A percentile compares a stretch with the other conserved stretches of the same genome.
Conservation (phyloP, 1,139 yeast species). For the Hanseniaspora sp. region DNA sequence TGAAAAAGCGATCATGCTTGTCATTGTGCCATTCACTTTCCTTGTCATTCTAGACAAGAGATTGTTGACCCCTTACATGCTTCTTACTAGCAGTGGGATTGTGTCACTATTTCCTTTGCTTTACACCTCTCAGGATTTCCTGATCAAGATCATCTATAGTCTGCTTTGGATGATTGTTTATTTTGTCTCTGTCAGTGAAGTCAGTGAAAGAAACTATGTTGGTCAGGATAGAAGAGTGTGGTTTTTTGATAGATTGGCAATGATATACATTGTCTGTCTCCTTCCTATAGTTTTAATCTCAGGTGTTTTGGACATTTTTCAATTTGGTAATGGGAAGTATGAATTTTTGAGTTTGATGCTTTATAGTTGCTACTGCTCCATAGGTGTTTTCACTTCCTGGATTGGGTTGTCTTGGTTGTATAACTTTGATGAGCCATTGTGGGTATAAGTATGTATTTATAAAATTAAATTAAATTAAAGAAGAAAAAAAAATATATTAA, state of each 20-base stretch:
- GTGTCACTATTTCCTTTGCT: constrained; percentile 81
- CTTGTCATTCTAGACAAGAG: constrained; percentile 63
- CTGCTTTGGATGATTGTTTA: constrained; percentile 77
- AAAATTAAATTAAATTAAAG: no score
- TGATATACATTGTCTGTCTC: constrained; percentile 57
- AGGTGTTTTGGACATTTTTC: constrained; percentile 47
- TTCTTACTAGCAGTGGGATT: constrained; percentile 69
- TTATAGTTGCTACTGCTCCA: constrained; percentile 72
- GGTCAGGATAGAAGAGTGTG: constrained; percentile 40
- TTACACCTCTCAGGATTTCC: constrained; percentile 69
- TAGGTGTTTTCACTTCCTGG: constrained; percentile 84
- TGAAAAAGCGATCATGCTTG: constrained; percentile 83
- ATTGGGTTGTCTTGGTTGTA: constrained; percentile 80
- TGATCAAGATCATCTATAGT: constrained; percentile 67
- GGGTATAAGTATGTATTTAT: constrained; percentile 37
- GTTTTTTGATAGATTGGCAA: constrained; percentile 59
- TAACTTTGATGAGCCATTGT: constrained; percentile 60
- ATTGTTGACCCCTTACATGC: constrained; percentile 53
- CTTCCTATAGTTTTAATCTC: constrained; percentile 50
- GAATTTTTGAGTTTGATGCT: constrained; percentile 74
- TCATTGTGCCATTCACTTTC: constrained; percentile 82
- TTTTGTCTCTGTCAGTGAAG: constrained; percentile 57
- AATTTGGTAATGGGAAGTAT: constrained; percentile 41
- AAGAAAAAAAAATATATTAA: no score
- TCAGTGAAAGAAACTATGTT: constrained; percentile 39